Evolutionary conservation across 2,329 filamentous ascomycete species (phyloP), one percentile per base, ranked within the genome.

Genomic region (Lachnellula suecica): DNA sequence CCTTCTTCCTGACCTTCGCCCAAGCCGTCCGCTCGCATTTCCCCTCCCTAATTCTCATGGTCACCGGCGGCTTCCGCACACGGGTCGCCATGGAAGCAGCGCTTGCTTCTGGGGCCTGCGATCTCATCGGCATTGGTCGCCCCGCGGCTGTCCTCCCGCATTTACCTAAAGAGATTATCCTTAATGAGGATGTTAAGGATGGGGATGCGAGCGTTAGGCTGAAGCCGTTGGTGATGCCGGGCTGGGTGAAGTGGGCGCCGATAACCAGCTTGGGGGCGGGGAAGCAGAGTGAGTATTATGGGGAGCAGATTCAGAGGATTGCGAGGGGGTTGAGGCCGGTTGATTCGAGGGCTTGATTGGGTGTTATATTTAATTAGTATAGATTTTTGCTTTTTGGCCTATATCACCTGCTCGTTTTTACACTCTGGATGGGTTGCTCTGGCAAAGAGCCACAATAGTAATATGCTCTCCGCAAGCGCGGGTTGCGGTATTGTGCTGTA

Each of bases 1-100:
- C 84, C 0, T 88, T 85, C 72, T 89, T 89, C 69, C 71, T 88
- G 1, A 79, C 87, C 42, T 88, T 88, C 57, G 81, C 82, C 0
- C 69, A 72, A n/a, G 70, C 72, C 8, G 75, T 81, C 29, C 74
- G 80, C 24, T 61, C 64, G 4, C 67, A 69, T 22, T 73, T 79
- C 49, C 73, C 75, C 0, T 57, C 68, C 3, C 66, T 79, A 0
- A 68, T 75, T 0, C 65, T 83, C 27, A 78, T 83, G 71, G 74
- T 88, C 3, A 87, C 82, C 0, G 84, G 85, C 3, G 85, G 84
- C 0, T 85, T 88, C 66, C 75, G 82, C 1, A 79, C 75, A 0
- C 69, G 77, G 2, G 63, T 65, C 0, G 79, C 74, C 2, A 81
- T 81, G 68, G 73, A 76, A 22, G 68, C 72, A 6, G 78, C 77